Evolutionary conservation across 148 eudicot genomes (phyloP).

Genomic region (Drosera capensis): DNA sequence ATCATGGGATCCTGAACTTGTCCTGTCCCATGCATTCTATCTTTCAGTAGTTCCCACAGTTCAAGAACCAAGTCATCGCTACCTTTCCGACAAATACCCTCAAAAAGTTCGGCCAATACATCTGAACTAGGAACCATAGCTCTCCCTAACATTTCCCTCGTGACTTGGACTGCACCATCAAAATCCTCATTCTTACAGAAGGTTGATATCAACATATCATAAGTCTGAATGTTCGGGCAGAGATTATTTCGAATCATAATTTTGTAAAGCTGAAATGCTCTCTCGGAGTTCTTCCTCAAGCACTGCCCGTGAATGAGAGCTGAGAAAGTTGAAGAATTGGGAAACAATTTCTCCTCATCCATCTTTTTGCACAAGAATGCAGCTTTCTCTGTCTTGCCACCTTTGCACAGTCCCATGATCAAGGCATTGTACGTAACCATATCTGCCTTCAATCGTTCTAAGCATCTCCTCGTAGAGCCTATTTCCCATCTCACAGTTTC

Average conservation of each 20-base stretch:
- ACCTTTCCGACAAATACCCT: conserved; percentile 37
- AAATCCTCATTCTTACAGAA: conserved; percentile 58
- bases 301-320: conserved; percentile 83
- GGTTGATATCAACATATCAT: conserved; percentile 32
- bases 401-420: conserved; percentile 59
- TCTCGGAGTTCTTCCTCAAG: conserved; percentile 50
- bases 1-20: too few relatives aligned
- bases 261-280: conserved; percentile 58
- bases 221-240: conserved; percentile 38
- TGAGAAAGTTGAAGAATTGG: conserved; percentile 64
- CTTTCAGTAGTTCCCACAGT: conserved; percentile 32
- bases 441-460: conserved; percentile 40
- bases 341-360: conserved; percentile 37
- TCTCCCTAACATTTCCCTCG: conserved; percentile 52
- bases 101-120: conserved; percentile 26
- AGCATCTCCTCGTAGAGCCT: conserved; percentile 59
- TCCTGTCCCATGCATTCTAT: conserved; percentile 4
- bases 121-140: conserved; percentile 27
- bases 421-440: conserved; percentile 60
- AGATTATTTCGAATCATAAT: conserved; percentile 53
- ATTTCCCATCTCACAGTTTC: conserved; percentile 30
- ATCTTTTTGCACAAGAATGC: conserved; percentile 56
- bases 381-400: conserved; percentile 68
- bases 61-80: conserved; percentile 32
- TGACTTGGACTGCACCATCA: conserved; percentile 49